Evolutionary conservation across 805 yeast genomes (phyloP), one percentile per base, ranked within the genome.

Genomic region (Saturnispora quitensis): DNA sequence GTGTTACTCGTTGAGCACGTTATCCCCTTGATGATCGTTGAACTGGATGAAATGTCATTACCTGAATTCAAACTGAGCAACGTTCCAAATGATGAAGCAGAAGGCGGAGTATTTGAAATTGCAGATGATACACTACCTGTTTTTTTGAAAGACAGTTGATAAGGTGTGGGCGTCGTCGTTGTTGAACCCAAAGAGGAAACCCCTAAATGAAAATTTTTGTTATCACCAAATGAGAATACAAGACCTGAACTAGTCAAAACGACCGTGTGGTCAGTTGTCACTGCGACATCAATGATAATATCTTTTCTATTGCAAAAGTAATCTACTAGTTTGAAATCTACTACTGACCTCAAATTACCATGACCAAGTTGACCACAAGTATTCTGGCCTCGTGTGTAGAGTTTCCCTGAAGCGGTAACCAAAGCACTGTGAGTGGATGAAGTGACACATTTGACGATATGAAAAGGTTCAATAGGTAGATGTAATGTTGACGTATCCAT

Each of bases 181-280:
- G 49, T 38, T 5, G 45, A 40, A 17, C 44, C 53, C 17, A 48
- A 45, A 15, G 53, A 33, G 18, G 48, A 28, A 2, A 43, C 13
- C 3, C 57, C 76, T 76, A 62, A 65, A 74, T 53, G 48, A 25
- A 36, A 17, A 73, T 70, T 60, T 87, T 87, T 54, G 80, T 73
- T 48, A 25, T 48, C 46, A 0, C 97, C 97, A 95, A 96, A 90
- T 0, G 89, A 67, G 55, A 73, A 84, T 1, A 88, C 69, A n/a
- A 74, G 74, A 38, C 81, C 80, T 15, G 66, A 57, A 0, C 68
- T 60, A 0, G 84, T 76, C 20, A 86, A 58, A 0, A 77, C 84
- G 9, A 89, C 59, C 0, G 87, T 70, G 61, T 87, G 96, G 59
- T 85, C 84, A 58, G 80, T 78, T 49, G 89, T 81, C 0, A 81